Conservation (phyloP, 148 eudicot species). For the Polygonum maritimum region DNA sequence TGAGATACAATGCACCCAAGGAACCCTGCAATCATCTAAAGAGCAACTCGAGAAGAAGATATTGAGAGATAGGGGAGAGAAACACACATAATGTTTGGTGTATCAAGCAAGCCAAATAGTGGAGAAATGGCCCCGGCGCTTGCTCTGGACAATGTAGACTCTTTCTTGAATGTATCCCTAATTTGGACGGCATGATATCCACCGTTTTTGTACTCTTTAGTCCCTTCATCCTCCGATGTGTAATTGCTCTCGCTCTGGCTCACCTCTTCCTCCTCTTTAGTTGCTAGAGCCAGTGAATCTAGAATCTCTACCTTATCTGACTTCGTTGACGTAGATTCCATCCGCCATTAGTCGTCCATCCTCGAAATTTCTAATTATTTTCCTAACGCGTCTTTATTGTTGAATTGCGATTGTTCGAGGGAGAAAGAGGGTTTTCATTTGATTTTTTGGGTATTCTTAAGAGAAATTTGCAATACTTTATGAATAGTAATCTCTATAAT, state of each 20-base stretch:
- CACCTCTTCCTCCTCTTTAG: conserved; percentile 20
- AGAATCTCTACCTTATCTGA: conserved; percentile 13
- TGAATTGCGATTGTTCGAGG: neutral
- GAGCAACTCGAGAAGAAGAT: neutral
- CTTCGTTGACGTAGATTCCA: conserved; percentile 14
- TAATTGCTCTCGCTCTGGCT: conserved; percentile 40
- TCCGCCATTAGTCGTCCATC: conserved; percentile 6
- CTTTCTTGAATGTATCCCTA: conserved; percentile 61
- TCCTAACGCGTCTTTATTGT: neutral
- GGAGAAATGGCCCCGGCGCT: conserved; percentile 27
- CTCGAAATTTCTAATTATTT: conserved; percentile 1
- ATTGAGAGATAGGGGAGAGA: conserved; percentile 11
- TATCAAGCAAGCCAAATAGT: conserved; percentile 95
- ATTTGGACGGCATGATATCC: conserved; percentile 68
- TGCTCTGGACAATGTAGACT: conserved; percentile 56
- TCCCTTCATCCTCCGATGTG: conserved; percentile 55
- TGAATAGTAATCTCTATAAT: no score
- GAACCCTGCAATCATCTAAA: neutral
- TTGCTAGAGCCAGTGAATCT: conserved; percentile 12
- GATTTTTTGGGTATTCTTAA: neutral
- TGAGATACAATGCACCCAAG: neutral
- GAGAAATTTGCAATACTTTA: no score
- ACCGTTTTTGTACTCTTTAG: conserved; percentile 41
- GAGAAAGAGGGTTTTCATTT: neutral
- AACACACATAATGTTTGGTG: conserved; percentile 41